Base-by-base conservation (phyloP, 768 basidiomycete species). In the Calvatia gigantea region DNA sequence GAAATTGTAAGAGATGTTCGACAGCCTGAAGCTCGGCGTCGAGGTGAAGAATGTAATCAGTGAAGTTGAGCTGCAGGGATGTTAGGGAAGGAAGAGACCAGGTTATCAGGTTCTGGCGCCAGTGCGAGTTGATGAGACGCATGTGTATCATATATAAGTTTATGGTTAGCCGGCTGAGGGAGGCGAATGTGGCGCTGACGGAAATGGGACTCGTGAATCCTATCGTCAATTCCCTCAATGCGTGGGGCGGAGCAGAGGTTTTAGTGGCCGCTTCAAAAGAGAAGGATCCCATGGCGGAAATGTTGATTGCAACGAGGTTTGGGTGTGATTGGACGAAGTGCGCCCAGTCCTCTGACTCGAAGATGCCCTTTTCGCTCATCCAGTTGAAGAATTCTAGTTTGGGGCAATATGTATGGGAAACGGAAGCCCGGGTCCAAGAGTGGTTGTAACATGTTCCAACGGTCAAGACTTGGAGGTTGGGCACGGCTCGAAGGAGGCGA, bases 391-490 rank as follows among this genome's bases (percentile, higher is more conserved):
- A 56, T 31, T 44, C 52, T 39, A 67, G 59, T 19, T 58, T 60
- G 9, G 17, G 53, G 43, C 41, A 58, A 42, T 27, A 51, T 6
- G 50, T 19, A 12, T 37, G 32, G 4, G 58, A 50, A 11, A 43
- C 25, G 11, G 15, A 25, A 2, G 27, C 21, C 6, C 33, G 1
- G 31, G 46, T 6, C 54, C 32, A 46, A 39, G 45, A 59, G 5
- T 55, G 51, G 25, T 61, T 54, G 1, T 52, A 56, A 25, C 51
- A 49, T 1, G 57, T 25, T 2, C 48, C 60, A 42, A 67, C 61
- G 6, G 61, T 62, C 42, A 65, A 44, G 21, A 64, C 58, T 15
- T 59, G 54, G 17, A 67, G 63, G 45, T 64, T 65, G 11, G 58
- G 58, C 6, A 67, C 37, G 23, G 41, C 56, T 1, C 37, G 23